Conservation (phyloP, 2,329 filamentous ascomycete genomes). For the Neofusicoccum parvum region DNA sequence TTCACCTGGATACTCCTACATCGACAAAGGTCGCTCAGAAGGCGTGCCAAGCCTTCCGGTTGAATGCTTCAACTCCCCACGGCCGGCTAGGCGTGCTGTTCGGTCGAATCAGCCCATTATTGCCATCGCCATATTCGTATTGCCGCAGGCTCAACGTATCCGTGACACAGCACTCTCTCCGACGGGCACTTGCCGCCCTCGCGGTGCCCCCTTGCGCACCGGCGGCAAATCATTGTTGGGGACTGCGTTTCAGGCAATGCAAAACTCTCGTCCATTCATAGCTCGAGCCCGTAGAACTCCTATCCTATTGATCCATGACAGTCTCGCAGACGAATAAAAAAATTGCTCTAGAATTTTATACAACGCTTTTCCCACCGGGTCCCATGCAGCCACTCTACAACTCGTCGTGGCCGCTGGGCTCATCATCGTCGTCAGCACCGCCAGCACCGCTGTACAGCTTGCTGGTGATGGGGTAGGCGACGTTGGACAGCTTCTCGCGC, state of each 20-base stretch:
- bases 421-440: constrained; percentile 66
- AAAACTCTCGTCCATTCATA: constrained; percentile 19
- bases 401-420: constrained; percentile 59
- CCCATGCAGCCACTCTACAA: constrained; percentile 39
- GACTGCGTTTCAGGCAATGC: constrained; percentile 15
- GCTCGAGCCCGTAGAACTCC: constrained; percentile 6
- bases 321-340: constrained; percentile 5
- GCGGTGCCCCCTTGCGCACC: not conserved
- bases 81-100: no score
- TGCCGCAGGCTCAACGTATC: not conserved
- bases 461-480: constrained; percentile 98
- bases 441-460: constrained; percentile 79
- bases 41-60: no score
- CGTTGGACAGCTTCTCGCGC: constrained; percentile 97
- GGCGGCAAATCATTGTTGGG: not conserved
- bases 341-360: constrained; percentile 20
- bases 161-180: not conserved
- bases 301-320: constrained; percentile 16
- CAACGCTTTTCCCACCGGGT: constrained; percentile 4
- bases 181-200: not conserved
- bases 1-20: no score
- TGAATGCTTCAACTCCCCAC: no score
- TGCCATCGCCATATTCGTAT: not conserved
- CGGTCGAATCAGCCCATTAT: no score
- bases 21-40: no score